Evolutionary conservation across 257 asterid species (phyloP).

Genomic region (Cinchona pubescens): DNA sequence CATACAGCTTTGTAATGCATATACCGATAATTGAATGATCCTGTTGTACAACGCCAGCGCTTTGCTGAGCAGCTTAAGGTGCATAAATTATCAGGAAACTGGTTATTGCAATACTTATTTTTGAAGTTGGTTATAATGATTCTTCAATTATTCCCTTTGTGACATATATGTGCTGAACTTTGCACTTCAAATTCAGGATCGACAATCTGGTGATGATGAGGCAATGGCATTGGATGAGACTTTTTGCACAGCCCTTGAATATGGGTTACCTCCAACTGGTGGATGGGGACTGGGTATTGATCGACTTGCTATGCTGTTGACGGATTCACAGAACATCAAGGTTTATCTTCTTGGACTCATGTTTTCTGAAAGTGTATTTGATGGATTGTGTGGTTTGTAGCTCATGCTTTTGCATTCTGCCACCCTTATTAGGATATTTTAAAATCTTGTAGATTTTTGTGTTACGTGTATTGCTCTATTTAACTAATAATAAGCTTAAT

Average conservation of each 20-base stretch:
- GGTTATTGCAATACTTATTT: neutral
- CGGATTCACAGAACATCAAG: constrained; percentile 96
- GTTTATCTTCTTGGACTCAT: constrained; percentile 23
- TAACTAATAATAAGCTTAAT: neutral
- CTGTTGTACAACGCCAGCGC: constrained; percentile 91
- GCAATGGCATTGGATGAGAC: constrained; percentile 94
- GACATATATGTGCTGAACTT: constrained; percentile 5
- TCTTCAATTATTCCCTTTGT: neutral
- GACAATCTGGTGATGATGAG: constrained; percentile 95
- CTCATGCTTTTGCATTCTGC: neutral
- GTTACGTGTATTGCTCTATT: no score
- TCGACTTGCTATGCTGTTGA: constrained; percentile 77
- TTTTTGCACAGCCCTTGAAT: constrained; percentile 85
- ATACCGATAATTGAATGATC: constrained; percentile 94
- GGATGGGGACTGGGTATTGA: constrained; percentile 98
- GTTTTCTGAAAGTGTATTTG: neutral
- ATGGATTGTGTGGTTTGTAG: neutral
- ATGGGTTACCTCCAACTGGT: constrained; percentile 92
- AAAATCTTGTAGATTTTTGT: no score
- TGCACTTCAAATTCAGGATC: constrained; percentile 49
- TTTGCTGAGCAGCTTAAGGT: constrained; percentile 96
- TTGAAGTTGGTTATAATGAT: neutral
- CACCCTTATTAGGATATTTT: neutral
- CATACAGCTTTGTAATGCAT: constrained; percentile 80
- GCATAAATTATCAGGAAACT: constrained; percentile 3